Evolutionary conservation across 2,329 filamentous ascomycete genomes (phyloP), one percentile per base, ranked within the genome.

Genomic region (Claviceps paspali): DNA sequence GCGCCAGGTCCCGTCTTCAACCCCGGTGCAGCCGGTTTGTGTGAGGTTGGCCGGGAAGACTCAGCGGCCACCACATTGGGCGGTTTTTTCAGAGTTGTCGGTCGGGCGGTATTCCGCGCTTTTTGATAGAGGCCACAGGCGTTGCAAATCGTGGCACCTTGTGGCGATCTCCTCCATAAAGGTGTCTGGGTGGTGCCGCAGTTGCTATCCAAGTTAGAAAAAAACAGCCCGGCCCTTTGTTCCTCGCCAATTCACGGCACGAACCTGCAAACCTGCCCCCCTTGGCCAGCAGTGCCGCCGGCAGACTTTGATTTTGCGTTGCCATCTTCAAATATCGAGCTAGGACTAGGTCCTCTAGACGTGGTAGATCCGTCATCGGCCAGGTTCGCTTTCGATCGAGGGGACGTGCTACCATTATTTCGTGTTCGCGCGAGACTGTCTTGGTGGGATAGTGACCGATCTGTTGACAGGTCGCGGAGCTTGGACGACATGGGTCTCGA

Each of bases 81-180:
- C 9, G 81, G 76, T 43, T 86, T 80, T 61, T 93, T 95, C 40
- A 95, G 64, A 49, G 86, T 94, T 6, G 85, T 91, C 11, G 91
- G 91, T 35, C 91, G 76, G 48, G 84, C 77, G 43, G 88, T 82
- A 54, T 96, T 96, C 47, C 91, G 76, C 8, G 88, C 87, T 58
- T 96, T 96, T 44, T 84, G 68, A 57, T 98, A 98, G 12, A 98
- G 69, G 29, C 91, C 91, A 53, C 91, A 98, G 5, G 91, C 91
- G 60, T 98, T 98, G 63, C 91, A 98, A 42, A 98, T 96, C 21
- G 86, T 95, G 38, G 85, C 82, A 22, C 91, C 91, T 50, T 87
- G 79, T 0, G 88, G 88, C 12, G 88, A 94, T 52, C 91, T 76
- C 54, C 91, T 76, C 91, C 91, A 98, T 27, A 98, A 63, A 18